Evolutionary conservation across 306 rosid genomes (phyloP).

Genomic region (Lablab purpureus): DNA sequence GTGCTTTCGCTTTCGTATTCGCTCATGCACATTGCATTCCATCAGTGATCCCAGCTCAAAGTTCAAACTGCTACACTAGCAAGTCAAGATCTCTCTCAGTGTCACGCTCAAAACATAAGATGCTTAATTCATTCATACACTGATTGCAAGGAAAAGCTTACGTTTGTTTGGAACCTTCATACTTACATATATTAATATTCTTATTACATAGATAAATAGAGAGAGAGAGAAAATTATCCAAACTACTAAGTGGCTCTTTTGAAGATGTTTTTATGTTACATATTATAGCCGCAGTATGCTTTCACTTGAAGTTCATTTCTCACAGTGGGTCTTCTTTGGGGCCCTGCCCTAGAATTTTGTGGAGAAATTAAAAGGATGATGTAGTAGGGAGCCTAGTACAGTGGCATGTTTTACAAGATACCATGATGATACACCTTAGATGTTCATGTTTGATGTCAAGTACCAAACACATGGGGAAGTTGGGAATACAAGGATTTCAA

Average conservation of each 20-base stretch:
- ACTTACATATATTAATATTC: too few species aligned
- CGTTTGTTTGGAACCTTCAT: conserved; percentile 5
- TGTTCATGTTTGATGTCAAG: conserved; percentile 9
- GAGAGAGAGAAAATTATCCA: too few species aligned
- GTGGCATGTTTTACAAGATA: background rate
- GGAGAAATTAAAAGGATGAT: background rate
- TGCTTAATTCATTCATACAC: conserved; percentile 23
- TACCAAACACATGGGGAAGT: conserved; percentile 40
- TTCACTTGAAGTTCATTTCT: conserved; percentile 21
- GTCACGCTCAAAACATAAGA: conserved; percentile 40
- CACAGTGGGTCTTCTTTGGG: background rate
- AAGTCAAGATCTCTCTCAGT: conserved; percentile 41
- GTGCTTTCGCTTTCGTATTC: conserved; percentile 53
- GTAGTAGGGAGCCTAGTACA: background rate
- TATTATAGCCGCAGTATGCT: background rate
- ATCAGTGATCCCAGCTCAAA: conserved; percentile 39
- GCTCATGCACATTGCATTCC: conserved; percentile 37
- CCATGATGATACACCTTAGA: conserved; percentile 21
- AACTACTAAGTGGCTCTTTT: too few species aligned
- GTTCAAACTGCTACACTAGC: conserved; percentile 45
- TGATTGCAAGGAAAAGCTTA: conserved; percentile 1
- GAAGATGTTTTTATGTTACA: background rate
- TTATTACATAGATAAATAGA: too few species aligned
- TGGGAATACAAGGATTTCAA: conserved; percentile 24
- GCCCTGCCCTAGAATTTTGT: background rate